Conservation (phyloP, 441 rosid species). For the Corymbia calophylla region DNA sequence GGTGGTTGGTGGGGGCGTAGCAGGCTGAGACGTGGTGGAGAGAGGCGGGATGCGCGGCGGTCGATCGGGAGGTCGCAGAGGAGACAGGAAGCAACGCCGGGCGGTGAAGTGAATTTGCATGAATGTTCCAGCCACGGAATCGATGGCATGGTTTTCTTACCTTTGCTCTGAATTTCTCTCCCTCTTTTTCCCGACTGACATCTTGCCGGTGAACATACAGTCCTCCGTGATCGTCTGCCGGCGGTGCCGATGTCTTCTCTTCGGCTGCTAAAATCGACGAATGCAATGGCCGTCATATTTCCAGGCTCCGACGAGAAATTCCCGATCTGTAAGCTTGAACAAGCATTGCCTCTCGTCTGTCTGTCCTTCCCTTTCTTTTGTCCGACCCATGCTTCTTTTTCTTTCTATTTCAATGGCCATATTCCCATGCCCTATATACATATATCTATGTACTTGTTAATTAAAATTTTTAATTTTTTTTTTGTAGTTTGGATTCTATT, state of each 20-base stretch:
- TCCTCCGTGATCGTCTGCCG: background rate
- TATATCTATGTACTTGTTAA: no score
- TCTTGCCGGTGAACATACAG: background rate
- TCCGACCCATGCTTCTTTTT: no score
- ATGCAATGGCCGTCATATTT: background rate
- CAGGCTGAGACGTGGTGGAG: no score
- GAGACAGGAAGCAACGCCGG: no score
- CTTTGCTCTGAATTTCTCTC: background rate
- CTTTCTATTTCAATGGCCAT: background rate
- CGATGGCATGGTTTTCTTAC: background rate
- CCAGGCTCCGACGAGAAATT: background rate
- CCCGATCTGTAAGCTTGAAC: background rate
- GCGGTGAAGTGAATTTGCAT: background rate
- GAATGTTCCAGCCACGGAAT: background rate
- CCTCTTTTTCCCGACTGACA: background rate
- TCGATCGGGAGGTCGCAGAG: no score
- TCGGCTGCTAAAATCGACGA: background rate
- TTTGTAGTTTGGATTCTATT: no score
- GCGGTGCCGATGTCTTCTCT: background rate
- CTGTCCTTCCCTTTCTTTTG: background rate
- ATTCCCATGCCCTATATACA: no score
- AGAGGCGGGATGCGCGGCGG: no score
- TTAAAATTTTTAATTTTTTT: no score
- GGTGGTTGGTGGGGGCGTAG: no score
- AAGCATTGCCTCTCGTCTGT: background rate